phyloP scores from a whole-genome alignment of 2,329 filamentous ascomycete species.

The Colletotrichum sp. region DNA sequence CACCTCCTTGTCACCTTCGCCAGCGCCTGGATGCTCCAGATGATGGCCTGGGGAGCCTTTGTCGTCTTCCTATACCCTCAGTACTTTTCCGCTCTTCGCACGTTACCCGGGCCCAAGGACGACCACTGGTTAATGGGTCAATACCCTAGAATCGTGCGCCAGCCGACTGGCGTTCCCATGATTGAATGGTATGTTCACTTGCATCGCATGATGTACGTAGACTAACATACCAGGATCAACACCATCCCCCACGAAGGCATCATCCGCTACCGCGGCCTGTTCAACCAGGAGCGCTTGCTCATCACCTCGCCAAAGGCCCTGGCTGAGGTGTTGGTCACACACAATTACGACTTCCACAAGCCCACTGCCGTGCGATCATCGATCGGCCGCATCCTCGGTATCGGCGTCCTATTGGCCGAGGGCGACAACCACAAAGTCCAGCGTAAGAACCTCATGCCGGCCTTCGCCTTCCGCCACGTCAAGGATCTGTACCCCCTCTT shows the following conservation, averaged over 20 bases:
- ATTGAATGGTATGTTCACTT: slow-evolving; percentile 50
- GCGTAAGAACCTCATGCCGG: slow-evolving; percentile 79
- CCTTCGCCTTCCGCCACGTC: slow-evolving; percentile 85
- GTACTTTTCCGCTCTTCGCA: slow-evolving; percentile 53
- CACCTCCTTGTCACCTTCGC: slow-evolving; percentile 38
- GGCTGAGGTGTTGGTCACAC: slow-evolving; percentile 72
- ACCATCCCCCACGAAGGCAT: slow-evolving; percentile 71
- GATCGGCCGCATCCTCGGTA: slow-evolving; percentile 69
- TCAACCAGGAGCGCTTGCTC: slow-evolving; percentile 69
- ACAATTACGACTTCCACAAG: slow-evolving; percentile 74
- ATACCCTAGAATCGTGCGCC: slow-evolving; percentile 39
- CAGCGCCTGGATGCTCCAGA: slow-evolving; percentile 38
- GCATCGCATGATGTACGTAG: background rate
- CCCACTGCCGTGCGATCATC: slow-evolving; percentile 57
- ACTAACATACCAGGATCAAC: slow-evolving; percentile 53
- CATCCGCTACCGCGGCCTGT: slow-evolving; percentile 67
- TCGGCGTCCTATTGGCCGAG: slow-evolving; percentile 80
- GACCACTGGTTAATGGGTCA: slow-evolving; percentile 56
- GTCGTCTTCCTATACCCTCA: slow-evolving; percentile 52
- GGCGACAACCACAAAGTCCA: slow-evolving; percentile 89
- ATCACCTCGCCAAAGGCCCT: slow-evolving; percentile 67
- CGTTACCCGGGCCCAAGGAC: slow-evolving; percentile 49
- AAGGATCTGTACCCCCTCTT: slow-evolving; percentile 86
- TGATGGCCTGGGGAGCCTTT: slow-evolving; percentile 44
- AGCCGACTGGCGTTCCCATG: slow-evolving; percentile 49